Evolutionary conservation across 208 protist genomes (phyloP).

Genomic region (Wallacemonas rigidus): DNA sequence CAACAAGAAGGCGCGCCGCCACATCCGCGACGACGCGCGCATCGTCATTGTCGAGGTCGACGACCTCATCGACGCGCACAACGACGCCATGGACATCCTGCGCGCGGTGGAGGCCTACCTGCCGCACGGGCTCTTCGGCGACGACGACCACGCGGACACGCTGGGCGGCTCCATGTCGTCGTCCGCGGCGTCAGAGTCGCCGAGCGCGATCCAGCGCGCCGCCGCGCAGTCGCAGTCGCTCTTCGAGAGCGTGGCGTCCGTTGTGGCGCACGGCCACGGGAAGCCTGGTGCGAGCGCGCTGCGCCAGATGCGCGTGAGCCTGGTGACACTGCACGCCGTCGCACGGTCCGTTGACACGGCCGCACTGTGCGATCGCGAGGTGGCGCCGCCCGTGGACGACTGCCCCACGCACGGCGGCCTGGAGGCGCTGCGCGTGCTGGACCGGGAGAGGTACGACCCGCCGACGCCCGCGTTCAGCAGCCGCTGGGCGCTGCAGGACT

Average conservation of each 20-base stretch:
- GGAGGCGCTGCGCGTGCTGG: background rate
- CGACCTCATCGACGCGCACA: slow-evolving; percentile 2
- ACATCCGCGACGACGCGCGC: slow-evolving; percentile 9
- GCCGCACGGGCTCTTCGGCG: background rate
- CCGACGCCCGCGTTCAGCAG: slow-evolving; percentile 1
- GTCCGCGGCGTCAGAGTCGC: background rate
- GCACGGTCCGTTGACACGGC: background rate
- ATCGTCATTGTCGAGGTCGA: background rate
- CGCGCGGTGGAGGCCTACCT: slow-evolving; percentile 11
- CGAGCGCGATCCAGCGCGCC: background rate
- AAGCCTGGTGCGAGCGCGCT: background rate
- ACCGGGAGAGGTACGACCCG: background rate
- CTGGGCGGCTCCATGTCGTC: background rate
- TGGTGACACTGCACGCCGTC: background rate
- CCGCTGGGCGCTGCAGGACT: slow-evolving; percentile 8
- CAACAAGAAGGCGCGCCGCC: slow-evolving; percentile 5
- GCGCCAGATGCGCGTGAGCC: background rate
- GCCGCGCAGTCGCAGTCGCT: background rate
- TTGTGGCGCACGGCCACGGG: background rate
- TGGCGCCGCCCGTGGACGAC: background rate
- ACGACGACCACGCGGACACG: background rate
- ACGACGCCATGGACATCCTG: slow-evolving; percentile 10
- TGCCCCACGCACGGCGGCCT: background rate
- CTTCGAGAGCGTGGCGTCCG: background rate
- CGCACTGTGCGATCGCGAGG: background rate